These are phyloP conservation scores for Tuber aestivum DNA, from an alignment of 495 filamentous ascomycete genomes.

Conservation along the genomic window DNA sequence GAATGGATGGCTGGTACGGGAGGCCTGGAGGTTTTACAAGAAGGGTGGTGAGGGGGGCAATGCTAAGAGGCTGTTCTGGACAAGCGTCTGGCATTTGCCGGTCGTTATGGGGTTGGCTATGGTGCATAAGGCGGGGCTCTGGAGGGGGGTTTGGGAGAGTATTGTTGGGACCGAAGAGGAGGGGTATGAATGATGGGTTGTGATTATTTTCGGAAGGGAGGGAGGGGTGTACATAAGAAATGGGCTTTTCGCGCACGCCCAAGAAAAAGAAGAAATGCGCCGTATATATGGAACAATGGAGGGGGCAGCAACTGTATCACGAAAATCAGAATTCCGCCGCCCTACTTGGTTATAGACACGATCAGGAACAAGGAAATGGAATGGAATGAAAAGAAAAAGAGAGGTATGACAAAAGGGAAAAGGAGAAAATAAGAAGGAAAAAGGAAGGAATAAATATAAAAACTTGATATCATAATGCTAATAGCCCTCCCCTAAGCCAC, in stretches of 20 bases:
- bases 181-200: constrained; percentile 43
- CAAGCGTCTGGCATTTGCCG: constrained; percentile 93
- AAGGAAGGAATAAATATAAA: neutral
- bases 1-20: constrained; percentile 77
- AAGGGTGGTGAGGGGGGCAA: constrained; percentile 70
- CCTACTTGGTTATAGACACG: constrained; percentile 1
- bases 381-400: neutral
- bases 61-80: constrained; percentile 88
- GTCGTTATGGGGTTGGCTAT: constrained; percentile 86
- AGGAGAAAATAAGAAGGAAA: neutral
- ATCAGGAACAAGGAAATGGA: neutral
- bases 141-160: constrained; percentile 68
- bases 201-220: neutral
- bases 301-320: neutral
- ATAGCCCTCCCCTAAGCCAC: neutral
- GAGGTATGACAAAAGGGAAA: neutral
- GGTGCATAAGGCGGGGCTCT: constrained; percentile 89
- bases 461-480: neutral
- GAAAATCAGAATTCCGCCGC: neutral
- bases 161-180: constrained; percentile 45
- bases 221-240: neutral
- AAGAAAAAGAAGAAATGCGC: neutral
- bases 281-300: neutral
- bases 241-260: neutral
- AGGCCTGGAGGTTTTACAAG: constrained; percentile 78